These are phyloP conservation scores for Erythrobasidium hasegawianum DNA, from an alignment of 1,284 basidiomycete genomes.

Conservation along the genomic window DNA sequence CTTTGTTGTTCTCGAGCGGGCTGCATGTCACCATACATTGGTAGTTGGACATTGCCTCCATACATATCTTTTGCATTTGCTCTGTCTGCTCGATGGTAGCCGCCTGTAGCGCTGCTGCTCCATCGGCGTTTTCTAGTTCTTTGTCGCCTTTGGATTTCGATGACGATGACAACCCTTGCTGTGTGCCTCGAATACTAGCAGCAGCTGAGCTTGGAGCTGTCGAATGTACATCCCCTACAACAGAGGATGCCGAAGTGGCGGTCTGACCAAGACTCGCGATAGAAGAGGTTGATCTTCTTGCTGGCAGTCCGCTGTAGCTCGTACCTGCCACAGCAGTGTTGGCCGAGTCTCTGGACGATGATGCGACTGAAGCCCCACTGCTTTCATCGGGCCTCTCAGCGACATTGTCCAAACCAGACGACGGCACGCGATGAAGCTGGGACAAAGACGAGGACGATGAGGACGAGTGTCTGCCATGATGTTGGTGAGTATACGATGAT, in stretches of 20 bases:
- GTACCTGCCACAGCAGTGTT: not conserved
- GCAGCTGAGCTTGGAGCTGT: slow-evolving; percentile 7
- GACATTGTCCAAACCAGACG: not conserved
- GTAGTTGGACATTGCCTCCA: slow-evolving; percentile 28
- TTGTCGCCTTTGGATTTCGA: not conserved
- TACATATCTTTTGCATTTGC: slow-evolving; percentile 17
- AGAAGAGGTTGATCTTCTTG: slow-evolving; percentile 18
- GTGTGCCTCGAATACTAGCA: not conserved
- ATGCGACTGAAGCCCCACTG: not conserved
- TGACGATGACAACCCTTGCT: not conserved
- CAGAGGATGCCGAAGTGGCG: slow-evolving; percentile 15
- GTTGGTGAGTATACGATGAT: not conserved
- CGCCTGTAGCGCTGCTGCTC: not conserved
- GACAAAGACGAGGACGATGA: not conserved
- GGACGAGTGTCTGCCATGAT: not conserved
- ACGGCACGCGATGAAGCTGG: not conserved
- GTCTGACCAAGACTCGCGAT: slow-evolving; percentile 19
- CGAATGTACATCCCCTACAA: slow-evolving; percentile 2
- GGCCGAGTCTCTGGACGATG: not conserved
- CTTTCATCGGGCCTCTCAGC: not conserved
- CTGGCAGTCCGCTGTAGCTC: not conserved
- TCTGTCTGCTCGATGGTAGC: slow-evolving; percentile 10
- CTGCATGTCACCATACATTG: slow-evolving; percentile 21
- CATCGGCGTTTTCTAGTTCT: slow-evolving; percentile 6
- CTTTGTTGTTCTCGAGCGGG: slow-evolving; percentile 47